These are phyloP conservation scores for Geopyxis carbonaria DNA, from an alignment of 495 filamentous ascomycete genomes.

Conservation along the genomic window DNA sequence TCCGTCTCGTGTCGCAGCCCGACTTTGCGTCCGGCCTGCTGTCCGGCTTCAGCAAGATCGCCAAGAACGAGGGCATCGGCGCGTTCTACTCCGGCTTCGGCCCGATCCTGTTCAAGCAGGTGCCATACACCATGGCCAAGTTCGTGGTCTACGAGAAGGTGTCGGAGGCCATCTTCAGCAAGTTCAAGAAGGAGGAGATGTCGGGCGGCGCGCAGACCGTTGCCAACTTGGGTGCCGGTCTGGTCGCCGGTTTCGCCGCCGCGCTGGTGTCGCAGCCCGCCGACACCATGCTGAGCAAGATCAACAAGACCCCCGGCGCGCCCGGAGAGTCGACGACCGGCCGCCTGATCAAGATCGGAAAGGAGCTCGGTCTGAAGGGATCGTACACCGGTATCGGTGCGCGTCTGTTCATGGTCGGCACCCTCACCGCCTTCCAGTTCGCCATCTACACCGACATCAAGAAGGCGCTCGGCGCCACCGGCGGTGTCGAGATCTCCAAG, in stretches of 20 bases:
- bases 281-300: slow-evolving; percentile 98
- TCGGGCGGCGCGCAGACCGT: slow-evolving; percentile 61
- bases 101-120: slow-evolving; percentile 88
- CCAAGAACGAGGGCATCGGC: slow-evolving; percentile 65
- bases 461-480: slow-evolving; percentile 35
- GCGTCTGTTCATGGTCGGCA: slow-evolving; percentile 75
- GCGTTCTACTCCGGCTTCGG: slow-evolving; percentile 93
- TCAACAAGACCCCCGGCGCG: slow-evolving; percentile 97
- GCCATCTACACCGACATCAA: slow-evolving; percentile 81
- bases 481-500: slow-evolving; percentile 24
- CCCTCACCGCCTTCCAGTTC: slow-evolving; percentile 82
- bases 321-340: slow-evolving; percentile 85
- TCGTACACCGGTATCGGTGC: slow-evolving; percentile 85
- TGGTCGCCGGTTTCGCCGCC: slow-evolving; percentile 94
- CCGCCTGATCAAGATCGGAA: slow-evolving; percentile 88
- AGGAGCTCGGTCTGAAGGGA: slow-evolving; percentile 81
- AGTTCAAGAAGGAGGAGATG: slow-evolving; percentile 58
- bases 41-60: slow-evolving; percentile 69
- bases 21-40: slow-evolving; percentile 69
- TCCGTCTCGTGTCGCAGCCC: slow-evolving; percentile 83
- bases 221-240: slow-evolving; percentile 88
- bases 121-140: slow-evolving; percentile 99
- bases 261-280: slow-evolving; percentile 93
- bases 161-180: slow-evolving; percentile 55
- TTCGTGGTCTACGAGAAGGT: slow-evolving; percentile 99